Base-by-base conservation (phyloP, 495 filamentous ascomycete species). In the Rostrohypoxylon terebratum region DNA sequence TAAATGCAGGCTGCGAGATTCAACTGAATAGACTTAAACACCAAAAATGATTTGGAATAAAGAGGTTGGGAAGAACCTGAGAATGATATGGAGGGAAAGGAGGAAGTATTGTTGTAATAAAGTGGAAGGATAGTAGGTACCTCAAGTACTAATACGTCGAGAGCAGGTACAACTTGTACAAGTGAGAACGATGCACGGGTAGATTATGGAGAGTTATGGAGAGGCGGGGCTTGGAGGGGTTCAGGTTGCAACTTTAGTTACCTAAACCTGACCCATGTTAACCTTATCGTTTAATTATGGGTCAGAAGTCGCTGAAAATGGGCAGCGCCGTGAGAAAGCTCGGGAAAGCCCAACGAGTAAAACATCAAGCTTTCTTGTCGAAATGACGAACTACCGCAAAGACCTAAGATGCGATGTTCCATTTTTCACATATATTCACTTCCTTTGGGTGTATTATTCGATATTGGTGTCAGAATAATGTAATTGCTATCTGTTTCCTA, bases 221-320 rank as follows among this genome's bases (percentile, higher is more conserved):
- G 53, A 72, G 63, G 69, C 70, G 65, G 64, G 70, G 65, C 61
- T 64, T 66, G 65, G 65, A 69, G 70, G 70, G 70, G 70, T 48
- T 68, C 60, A 57, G 70, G 70, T 65, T 68, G 65, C 55, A 65
- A 58, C 53, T 59, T 59, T 31, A 66, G 42, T 50, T 58, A 48
- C 54, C 38, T 20, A 58, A 25, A 25, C 16, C 44, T 57, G 54
- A 45, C 53, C 28, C 7, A 48, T 62, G 23, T 23, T 44, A 40
- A 47, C 55, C 62, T 71, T 71, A 58, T 73, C 62, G n/a, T 63
- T 59, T 7, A 59, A 28, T 28, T 28, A 28, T 28, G 28, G 28
- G 28, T 28, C 28, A 5, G 28, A 28, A 45, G 18, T 45, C 16
- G 42, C 20, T 45, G 16, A 68, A 65, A 48, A 55, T 18, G 53